Evolutionary conservation across 2,329 filamentous ascomycete genomes (phyloP).

Genomic region (Conoideocrella luteorostrata): DNA sequence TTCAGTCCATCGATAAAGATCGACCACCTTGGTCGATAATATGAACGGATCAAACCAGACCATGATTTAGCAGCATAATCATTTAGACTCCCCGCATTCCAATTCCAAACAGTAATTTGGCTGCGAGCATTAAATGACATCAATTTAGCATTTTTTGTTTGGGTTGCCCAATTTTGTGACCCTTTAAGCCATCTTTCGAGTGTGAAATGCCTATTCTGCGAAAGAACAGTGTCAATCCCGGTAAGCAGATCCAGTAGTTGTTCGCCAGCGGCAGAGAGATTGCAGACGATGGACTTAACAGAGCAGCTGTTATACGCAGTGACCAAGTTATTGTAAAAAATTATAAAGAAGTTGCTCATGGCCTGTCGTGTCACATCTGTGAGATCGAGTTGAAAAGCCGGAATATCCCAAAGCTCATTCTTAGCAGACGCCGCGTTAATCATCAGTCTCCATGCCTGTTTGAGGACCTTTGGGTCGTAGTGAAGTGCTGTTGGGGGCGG

Average conservation of each 20-base stretch:
- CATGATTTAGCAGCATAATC: slow-evolving; percentile 44
- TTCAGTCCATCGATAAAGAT: slow-evolving; percentile 35
- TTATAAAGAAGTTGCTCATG: slow-evolving; percentile 36
- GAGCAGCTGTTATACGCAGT: slow-evolving; percentile 20
- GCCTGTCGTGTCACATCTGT: slow-evolving; percentile 44
- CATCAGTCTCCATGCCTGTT: slow-evolving; percentile 31
- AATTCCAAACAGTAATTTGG: slow-evolving; percentile 43
- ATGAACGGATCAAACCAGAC: slow-evolving; percentile 37
- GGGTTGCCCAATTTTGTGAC: slow-evolving; percentile 26
- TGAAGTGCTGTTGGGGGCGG: slow-evolving; percentile 30
- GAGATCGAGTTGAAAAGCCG: slow-evolving; percentile 37
- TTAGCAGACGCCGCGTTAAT: slow-evolving; percentile 26
- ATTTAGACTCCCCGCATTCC: slow-evolving; percentile 20
- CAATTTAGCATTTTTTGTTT: slow-evolving; percentile 22
- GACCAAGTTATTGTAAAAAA: slow-evolving; percentile 30
- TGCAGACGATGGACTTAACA: slow-evolving; percentile 12
- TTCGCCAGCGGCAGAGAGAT: slow-evolving; percentile 16
- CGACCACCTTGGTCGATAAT: slow-evolving; percentile 41
- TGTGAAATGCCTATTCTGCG: slow-evolving; percentile 33
- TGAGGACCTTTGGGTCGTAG: slow-evolving; percentile 31
- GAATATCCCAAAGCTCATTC: slow-evolving; percentile 31
- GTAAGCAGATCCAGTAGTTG: slow-evolving; percentile 25
- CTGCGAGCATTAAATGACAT: slow-evolving; percentile 40
- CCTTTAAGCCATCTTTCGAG: slow-evolving; percentile 34
- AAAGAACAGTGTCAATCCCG: slow-evolving; percentile 34